Base-by-base conservation (phyloP, 805 yeast genomes). In the Ogataea henricii region DNA sequence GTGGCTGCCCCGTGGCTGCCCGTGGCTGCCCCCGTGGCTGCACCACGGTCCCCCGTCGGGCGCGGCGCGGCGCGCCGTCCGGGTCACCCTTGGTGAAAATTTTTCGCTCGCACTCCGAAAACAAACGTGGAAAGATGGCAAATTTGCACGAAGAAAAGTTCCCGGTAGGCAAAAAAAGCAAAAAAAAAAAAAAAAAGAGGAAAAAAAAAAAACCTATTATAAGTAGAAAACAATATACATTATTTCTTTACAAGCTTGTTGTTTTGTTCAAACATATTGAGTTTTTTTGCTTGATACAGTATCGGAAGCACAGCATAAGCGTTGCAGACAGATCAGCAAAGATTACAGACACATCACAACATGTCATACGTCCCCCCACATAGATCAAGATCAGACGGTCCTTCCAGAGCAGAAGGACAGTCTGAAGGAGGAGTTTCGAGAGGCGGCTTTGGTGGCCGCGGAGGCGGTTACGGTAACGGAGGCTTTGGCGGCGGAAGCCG, bases 341-440 rank as follows among this genome's bases (percentile, higher is more conserved):
- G 4, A 26, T 9, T 22, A 22, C 14, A 17, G 17, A 35, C n/a
- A 36, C 26, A 21, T 10, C 14, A 39, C 34, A 58, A 17, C 36
- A 64, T 64, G 67, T 63, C 68, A 40, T 76, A 76, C 67, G 78
- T 75, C 47, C 81, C 80, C 52, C 81, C 81, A 48, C 78, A 74
- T 59, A 63, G 71, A 62, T 70, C 77, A 58, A 68, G 62, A 57
- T 60, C 45, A 60, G 66, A 44, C 60, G 64, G 48, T 58, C 61
- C 50, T 18, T 38, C 8, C 55, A 57, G 42, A 58, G 64, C 40
- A 59, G 65, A 40, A 66, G 72, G 33, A 54, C 60, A 65, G 55
- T 43, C 47, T 33, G 51, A 55, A 48, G 58, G 54, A 57, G 48
- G 49, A 6, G 46, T 18, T 40, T 55, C 62, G 41, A 60, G 63